These are phyloP conservation scores for Aspergillus aculeatinus DNA, from an alignment of 2,329 filamentous ascomycete genomes.

Conservation along the genomic window DNA sequence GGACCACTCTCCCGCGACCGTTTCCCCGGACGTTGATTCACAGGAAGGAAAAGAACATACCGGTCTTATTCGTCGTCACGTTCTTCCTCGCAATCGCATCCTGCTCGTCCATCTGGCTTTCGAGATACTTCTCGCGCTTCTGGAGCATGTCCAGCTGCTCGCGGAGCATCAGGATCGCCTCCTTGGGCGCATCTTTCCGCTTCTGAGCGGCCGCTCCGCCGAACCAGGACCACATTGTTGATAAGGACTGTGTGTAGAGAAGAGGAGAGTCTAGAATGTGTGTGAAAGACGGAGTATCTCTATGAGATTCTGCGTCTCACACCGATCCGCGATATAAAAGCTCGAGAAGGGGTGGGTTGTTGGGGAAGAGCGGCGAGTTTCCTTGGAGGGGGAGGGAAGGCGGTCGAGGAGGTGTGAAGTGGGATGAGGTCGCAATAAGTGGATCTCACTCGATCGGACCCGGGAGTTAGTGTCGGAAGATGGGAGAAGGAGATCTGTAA, in stretches of 20 bases:
- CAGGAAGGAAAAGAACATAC: constrained; percentile 53
- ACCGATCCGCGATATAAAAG: background rate
- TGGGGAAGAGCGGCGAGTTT: too few relatives aligned
- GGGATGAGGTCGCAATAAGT: background rate
- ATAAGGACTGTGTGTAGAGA: background rate
- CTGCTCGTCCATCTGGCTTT: constrained; percentile 91
- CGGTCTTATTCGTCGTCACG: constrained; percentile 82
- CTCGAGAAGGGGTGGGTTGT: background rate
- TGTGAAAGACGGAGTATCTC: background rate
- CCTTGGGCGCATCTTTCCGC: constrained; percentile 92
- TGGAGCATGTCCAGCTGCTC: constrained; percentile 95
- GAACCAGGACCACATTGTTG: constrained; percentile 80
- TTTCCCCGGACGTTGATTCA: too few relatives aligned
- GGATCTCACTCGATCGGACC: background rate
- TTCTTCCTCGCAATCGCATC: constrained; percentile 86
- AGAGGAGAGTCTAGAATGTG: background rate
- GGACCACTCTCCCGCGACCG: too few relatives aligned
- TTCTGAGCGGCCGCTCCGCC: constrained; percentile 78
- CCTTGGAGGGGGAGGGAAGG: constrained; percentile 9
- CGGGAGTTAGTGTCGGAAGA: background rate
- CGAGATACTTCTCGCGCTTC: constrained; percentile 89
- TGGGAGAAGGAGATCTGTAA: background rate
- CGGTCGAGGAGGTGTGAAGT: constrained; percentile 4
- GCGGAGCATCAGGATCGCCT: constrained; percentile 85
- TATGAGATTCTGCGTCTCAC: background rate